Base-by-base conservation (phyloP, 192 early-diverging fungal species). In the Tieghemiomyces parasiticus region DNA sequence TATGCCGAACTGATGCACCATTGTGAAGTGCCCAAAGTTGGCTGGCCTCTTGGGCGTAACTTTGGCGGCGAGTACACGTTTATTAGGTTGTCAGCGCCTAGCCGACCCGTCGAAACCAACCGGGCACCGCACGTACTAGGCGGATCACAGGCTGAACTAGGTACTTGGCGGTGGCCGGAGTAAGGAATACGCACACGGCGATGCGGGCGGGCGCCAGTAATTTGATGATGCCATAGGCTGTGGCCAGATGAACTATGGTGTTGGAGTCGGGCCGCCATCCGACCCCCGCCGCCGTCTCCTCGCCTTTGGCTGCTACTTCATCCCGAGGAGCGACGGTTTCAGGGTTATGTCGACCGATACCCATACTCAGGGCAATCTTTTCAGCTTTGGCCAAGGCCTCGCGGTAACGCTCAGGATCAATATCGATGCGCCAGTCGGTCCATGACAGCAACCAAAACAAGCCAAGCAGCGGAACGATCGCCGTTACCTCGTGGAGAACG, bases 401-500 rank as follows among this genome's bases (percentile, higher is more conserved):
- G 26, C 72, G 69, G 22, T 87, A 67, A 4, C 80, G 64, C 24
- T 70, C 63, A 29, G 85, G 78, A 0, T 90, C 86, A 25, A 92
- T 69, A 2, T 86, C 84, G 6, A 85, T 73, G n/a, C 71, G 60
- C 4, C 83, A 28, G 6, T 76, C 76, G 20, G 72, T 76, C 55
- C 67, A 61, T 26, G 65, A 61, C 22, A 93, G 73, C 13, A 68
- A 53, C 59, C 78, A 85, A 67, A 91, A 95, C 22, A 92, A 61
- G 13, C 84, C 60, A 0, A 81, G 81, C 28, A 95, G 66, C 9
- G 90, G 93, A 0, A 83, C 69, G 26, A 95, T 69, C 1, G 90
- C 93, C 1, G 93, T 95, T 2, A 92, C 53, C 71, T 95, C 90
- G 66, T 95, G 93, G 26, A 95, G 75, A 19, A 93, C 60, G 8